Base-by-base conservation (phyloP, 495 filamentous ascomycete species). In the Hypomontagnella submonticulosa region DNA sequence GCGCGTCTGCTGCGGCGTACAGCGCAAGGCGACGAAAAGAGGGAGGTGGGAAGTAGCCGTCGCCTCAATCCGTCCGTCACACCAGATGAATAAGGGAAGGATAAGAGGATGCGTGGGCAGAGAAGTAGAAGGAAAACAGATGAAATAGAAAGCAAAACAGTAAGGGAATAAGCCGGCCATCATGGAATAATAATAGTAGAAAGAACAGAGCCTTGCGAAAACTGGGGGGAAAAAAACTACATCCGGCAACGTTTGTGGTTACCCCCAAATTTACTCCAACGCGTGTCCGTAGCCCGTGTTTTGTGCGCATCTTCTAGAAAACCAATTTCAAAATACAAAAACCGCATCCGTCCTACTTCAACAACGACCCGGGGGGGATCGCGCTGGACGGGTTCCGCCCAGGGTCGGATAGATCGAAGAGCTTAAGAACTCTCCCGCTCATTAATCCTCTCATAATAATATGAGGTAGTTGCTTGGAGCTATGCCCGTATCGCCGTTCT, bases 391-490 rank as follows among this genome's bases (percentile, higher is more conserved):
- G 50, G 46, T 36, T 61, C 43, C 32, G 27, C 34, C 34, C 51
- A 40, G 61, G 16, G n/a, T 40, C 58, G 46, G 63, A 53, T 43
- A 41, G 49, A 54, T 34, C 15, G 23, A 40, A 40, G 27, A 54
- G 33, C 32, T 19, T 9, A n/a, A 27, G 15, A 34, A n/a, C 19
- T 15, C 34, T 44, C 27, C 37, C 43, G 44, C 37, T 10, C 18
- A 55, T 9, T 53, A 59, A 20, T 43, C 30, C 11, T 43, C 69
- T 87, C 84, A 99, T 87, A 99, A 86, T 71, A 99, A 81, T 76
- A 98, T 97, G 73, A 99, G 83, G 75, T 99, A 99, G 80, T 99
- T 99, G 64, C 92, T 97, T 15, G 95, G 95, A 52, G 95, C 95
- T 76, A 98, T 97, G 68, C 95, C 95, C 49, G 95, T 97, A 69